These are phyloP conservation scores for Crotalaria pallida DNA, from an alignment of 306 rosid species.

Conservation along the genomic window DNA sequence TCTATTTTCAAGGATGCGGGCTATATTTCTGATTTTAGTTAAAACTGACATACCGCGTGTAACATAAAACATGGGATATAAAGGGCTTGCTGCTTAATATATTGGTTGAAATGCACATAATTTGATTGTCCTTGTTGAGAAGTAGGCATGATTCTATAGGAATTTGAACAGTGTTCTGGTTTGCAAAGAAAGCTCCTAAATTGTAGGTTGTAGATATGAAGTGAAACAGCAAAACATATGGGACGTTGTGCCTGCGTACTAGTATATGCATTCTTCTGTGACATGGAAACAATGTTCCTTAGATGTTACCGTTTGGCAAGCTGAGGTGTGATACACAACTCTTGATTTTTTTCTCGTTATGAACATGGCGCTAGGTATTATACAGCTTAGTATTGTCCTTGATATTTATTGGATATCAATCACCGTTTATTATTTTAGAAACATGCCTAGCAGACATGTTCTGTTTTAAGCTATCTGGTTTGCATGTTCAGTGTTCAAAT, in stretches of 20 bases:
- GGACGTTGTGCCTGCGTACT: not conserved
- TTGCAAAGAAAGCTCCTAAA: conserved; percentile 2
- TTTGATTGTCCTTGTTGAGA: not conserved
- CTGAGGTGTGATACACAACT: not conserved
- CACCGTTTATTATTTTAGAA: not conserved
- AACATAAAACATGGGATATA: conserved; percentile 2
- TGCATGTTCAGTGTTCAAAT: not conserved
- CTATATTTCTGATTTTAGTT: conserved; percentile 39
- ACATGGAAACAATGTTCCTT: not conserved
- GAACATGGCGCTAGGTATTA: not conserved
- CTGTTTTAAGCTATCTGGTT: not conserved
- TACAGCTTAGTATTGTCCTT: not conserved
- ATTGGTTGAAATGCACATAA: not conserved
- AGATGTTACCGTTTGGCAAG: conserved; percentile 1
- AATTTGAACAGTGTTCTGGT: not conserved
- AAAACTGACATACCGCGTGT: conserved; percentile 9
- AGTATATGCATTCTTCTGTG: not conserved
- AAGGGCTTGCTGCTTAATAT: not conserved
- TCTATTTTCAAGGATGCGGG: conserved; percentile 43
- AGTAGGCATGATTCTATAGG: not conserved
- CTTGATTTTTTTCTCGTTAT: not conserved
- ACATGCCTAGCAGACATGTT: not conserved
- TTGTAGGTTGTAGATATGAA: not conserved
- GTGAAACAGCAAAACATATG: not conserved
- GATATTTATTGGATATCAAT: not conserved